Conservation (phyloP, 139 green algal genomes). For the Desmodesmus armatus region DNA sequence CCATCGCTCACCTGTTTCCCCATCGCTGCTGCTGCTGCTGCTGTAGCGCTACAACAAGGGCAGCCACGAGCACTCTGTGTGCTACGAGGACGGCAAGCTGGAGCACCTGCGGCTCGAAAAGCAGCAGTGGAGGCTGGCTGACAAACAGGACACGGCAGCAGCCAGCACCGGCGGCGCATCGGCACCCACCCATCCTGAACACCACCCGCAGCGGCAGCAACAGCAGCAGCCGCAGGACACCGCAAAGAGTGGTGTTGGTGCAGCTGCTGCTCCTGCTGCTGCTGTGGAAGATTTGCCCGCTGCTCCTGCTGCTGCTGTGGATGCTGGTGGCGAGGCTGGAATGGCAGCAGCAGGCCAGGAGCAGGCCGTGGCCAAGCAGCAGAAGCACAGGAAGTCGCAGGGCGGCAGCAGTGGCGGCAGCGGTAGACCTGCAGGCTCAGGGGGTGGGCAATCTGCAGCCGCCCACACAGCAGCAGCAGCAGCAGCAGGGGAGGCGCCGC, state of each 20-base stretch:
- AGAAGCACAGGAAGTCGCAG: conserved; percentile 14
- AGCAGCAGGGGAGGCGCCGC: neutral
- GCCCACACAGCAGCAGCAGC: neutral
- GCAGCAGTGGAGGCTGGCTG: too few species aligned
- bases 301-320: neutral
- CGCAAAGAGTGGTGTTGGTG: neutral
- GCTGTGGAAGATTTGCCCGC: neutral
- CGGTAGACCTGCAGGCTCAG: too few species aligned
- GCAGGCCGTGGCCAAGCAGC: neutral
- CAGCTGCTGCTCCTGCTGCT: neutral
- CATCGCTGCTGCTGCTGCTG: neutral
- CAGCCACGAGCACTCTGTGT: too few species aligned
- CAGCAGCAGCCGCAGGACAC: neutral
- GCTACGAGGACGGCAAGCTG: too few species aligned
- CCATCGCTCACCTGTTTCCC: too few species aligned
- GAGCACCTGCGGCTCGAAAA: too few species aligned
- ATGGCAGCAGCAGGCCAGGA: neutral
- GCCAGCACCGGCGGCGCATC: neutral
- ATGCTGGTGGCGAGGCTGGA: neutral
- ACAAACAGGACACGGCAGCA: conserved; percentile 3
- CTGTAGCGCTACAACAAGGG: neutral
- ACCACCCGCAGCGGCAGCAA: conserved; percentile 1
- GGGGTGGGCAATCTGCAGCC: too few species aligned
- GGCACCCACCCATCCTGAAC: neutral
- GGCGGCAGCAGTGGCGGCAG: too few species aligned